Conservation (phyloP, 495 filamentous ascomycete species). For the Tuber magnatum region DNA sequence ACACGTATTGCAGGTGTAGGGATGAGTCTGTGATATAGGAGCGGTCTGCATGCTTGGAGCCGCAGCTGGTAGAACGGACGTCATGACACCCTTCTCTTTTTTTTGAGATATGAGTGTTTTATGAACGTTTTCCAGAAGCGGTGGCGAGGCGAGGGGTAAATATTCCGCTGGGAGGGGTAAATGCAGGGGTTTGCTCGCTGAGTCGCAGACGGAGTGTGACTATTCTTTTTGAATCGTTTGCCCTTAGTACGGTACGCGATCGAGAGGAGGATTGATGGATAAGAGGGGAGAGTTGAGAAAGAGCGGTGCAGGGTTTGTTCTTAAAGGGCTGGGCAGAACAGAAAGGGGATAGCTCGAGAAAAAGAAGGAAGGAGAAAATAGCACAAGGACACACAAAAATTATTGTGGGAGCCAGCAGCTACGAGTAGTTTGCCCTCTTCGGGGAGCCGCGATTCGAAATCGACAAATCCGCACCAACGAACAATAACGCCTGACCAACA, state of each 20-base stretch:
- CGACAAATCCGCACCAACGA: not conserved
- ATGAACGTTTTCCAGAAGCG: constrained; percentile 9
- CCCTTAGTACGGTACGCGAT: not conserved
- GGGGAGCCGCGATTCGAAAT: not conserved
- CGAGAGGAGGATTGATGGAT: not conserved
- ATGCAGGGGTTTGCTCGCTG: constrained; percentile 23
- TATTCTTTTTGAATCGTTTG: constrained; percentile 11
- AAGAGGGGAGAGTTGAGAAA: not conserved
- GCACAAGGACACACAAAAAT: not conserved
- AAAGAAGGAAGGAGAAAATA: not conserved
- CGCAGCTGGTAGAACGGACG: constrained; percentile 31
- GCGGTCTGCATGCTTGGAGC: constrained; percentile 31
- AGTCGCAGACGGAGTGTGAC: constrained; percentile 26
- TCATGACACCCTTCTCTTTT: constrained; percentile 13
- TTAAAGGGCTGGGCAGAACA: not conserved
- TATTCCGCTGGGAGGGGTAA: constrained; percentile 24
- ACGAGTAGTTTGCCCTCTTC: not conserved
- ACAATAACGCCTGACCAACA: not conserved
- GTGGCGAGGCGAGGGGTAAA: not conserved
- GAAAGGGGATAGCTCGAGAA: not conserved
- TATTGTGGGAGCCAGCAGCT: not conserved
- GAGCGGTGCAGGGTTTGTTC: not conserved
- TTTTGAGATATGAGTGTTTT: constrained; percentile 13
- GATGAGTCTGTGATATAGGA: constrained; percentile 52
- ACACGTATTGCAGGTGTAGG: constrained; percentile 96